A percentile compares a stretch with the other conserved stretches of the same genome.
Conservation (phyloP, 1,284 basidiomycete genomes). For the Sanghuangporus weigelae region DNA sequence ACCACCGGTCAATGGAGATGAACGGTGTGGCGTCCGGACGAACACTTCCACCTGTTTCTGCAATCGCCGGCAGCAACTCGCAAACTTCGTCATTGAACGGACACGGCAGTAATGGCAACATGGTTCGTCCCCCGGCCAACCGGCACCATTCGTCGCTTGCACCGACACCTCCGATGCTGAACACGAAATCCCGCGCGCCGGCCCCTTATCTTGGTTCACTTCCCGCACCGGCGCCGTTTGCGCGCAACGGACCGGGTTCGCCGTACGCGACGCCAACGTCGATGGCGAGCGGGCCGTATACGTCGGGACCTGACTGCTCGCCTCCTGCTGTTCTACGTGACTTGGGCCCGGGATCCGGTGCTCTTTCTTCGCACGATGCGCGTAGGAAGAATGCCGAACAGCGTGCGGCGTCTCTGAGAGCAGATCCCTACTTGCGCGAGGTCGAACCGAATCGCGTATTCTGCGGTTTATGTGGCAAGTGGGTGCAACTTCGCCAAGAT, state of each 20-base stretch:
- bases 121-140: neutral
- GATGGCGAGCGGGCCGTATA: neutral
- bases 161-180: neutral
- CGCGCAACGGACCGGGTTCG: neutral
- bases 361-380: slow-evolving; percentile 47
- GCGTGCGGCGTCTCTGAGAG: slow-evolving; percentile 58
- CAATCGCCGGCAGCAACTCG: neutral
- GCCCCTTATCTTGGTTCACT: slow-evolving; percentile 10
- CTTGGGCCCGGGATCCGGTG: neutral
- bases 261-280: slow-evolving; percentile 13
- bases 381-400: slow-evolving; percentile 69
- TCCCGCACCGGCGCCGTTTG: slow-evolving; percentile 5
- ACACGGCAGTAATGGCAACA: neutral
- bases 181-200: slow-evolving; percentile 5
- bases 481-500: slow-evolving; percentile 73
- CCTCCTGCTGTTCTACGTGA: neutral
- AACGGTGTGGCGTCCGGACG: neutral
- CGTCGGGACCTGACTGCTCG: slow-evolving; percentile 1
- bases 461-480: slow-evolving; percentile 67
- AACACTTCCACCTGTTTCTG: neutral
- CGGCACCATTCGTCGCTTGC: neutral
- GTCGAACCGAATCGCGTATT: slow-evolving; percentile 74
- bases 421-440: slow-evolving; percentile 54
- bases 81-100: neutral
- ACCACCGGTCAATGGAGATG: neutral